Percentiles rank a stretch among this genome's conserved stretches.
Conservation (phyloP, 345 rosid genomes). For the Toxicodendron radicans region DNA sequence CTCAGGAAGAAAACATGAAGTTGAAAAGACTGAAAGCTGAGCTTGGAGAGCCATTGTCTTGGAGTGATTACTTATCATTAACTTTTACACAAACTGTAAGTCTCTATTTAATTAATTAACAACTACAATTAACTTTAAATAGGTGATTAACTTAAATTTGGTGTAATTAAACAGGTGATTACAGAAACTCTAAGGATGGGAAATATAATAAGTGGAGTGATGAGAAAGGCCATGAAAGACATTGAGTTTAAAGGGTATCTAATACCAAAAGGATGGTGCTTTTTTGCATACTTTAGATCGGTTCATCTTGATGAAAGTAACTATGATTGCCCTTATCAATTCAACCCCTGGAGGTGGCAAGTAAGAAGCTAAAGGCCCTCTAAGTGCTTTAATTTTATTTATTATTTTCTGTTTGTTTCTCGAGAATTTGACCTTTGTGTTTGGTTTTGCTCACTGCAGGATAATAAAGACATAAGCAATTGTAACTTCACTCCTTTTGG, state of each 20-base stretch:
- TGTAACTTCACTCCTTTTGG: conserved; percentile 87
- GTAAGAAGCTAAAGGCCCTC: conserved; percentile 38
- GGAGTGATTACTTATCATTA: conserved; percentile 81
- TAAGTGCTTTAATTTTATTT: neutral
- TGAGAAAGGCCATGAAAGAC: conserved; percentile 87
- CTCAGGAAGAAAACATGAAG: conserved; percentile 83
- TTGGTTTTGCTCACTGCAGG: conserved; percentile 35
- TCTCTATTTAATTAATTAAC: neutral
- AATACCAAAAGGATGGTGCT: conserved; percentile 96
- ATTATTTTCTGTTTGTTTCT: neutral
- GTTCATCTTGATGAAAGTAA: conserved; percentile 87
- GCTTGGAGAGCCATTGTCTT: conserved; percentile 58
- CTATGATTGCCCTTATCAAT: conserved; percentile 78
- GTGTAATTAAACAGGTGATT: conserved; percentile 59
- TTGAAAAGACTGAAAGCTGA: conserved; percentile 63
- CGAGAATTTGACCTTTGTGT: neutral
- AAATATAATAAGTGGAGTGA: conserved; percentile 82
- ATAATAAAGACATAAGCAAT: conserved; percentile 45
- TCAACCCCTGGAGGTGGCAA: conserved; percentile 98
- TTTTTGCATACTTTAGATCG: conserved; percentile 80
- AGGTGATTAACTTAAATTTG: neutral
- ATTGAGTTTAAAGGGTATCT: conserved; percentile 74
- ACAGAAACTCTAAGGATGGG: conserved; percentile 92
- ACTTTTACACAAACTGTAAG: conserved; percentile 85
- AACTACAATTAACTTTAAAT: no score